These are phyloP conservation scores for Dothistroma pini DNA, from an alignment of 2,329 filamentous ascomycete species.

Conservation along the genomic window DNA sequence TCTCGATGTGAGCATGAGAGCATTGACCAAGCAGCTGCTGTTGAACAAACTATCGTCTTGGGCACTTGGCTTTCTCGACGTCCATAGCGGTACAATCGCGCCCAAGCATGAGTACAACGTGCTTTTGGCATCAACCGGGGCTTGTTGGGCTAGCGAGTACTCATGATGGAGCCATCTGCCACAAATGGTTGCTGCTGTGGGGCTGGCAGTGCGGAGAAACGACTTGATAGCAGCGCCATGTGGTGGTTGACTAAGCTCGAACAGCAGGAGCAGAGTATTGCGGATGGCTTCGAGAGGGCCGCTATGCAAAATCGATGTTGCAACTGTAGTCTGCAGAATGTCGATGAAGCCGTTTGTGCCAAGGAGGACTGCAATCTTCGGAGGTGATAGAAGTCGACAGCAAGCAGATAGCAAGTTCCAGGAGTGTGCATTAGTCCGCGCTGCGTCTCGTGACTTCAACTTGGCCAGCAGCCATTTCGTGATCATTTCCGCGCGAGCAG, in stretches of 20 bases:
- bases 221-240: constrained; percentile 25
- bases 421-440: constrained; percentile 42
- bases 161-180: constrained; percentile 25
- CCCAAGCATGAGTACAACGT: constrained; percentile 8
- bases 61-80: constrained; percentile 20
- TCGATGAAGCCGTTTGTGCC: constrained; percentile 65
- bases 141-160: constrained; percentile 1
- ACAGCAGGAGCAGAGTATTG: constrained; percentile 16
- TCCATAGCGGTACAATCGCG: constrained; percentile 29
- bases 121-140: background rate
- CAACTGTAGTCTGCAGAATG: constrained; percentile 59
- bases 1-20: constrained; percentile 17
- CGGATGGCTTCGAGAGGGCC: constrained; percentile 12
- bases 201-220: constrained; percentile 20
- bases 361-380: constrained; percentile 67
- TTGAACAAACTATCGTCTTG: constrained; percentile 30
- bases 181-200: constrained; percentile 24
- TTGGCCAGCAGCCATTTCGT: constrained; percentile 64
- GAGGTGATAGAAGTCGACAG: constrained; percentile 62
- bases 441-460: constrained; percentile 45
- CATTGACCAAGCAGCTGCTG: constrained; percentile 25
- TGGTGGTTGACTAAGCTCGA: constrained; percentile 17
- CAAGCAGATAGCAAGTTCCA: constrained; percentile 61
- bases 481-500: constrained; percentile 54
- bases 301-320: constrained; percentile 3